Conservation (phyloP, 106 monocot genomes). For the Dioscorea zingiberensis region DNA sequence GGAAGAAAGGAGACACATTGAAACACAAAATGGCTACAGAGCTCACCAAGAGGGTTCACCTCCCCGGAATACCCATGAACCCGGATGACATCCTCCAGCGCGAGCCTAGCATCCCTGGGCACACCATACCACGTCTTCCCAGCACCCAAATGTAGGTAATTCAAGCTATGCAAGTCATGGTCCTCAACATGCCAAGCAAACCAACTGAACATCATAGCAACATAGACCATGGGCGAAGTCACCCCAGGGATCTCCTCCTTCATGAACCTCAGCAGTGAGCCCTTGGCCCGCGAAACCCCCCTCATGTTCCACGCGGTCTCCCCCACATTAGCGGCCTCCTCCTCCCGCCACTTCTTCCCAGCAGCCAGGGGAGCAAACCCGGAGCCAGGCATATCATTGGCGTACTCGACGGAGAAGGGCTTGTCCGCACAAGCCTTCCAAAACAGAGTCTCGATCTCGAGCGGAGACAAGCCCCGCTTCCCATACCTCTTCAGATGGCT, state of each 20-base stretch:
- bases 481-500: constrained; percentile 21
- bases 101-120: constrained; percentile 67
- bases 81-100: constrained; percentile 84
- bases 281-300: constrained; percentile 55
- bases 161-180: constrained; percentile 86
- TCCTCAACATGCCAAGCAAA: constrained; percentile 95
- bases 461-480: constrained; percentile 20
- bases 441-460: constrained; percentile 66
- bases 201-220: constrained; percentile 94
- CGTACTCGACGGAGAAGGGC: constrained; percentile 77
- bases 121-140: constrained; percentile 90
- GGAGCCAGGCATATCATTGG: constrained; percentile 84
- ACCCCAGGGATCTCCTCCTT: constrained; percentile 87
- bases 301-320: constrained; percentile 91
- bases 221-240: constrained; percentile 82
- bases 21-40: too few relatives aligned
- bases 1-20: too few relatives aligned
- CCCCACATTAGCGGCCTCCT: constrained; percentile 47
- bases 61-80: constrained; percentile 70
- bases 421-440: constrained; percentile 60
- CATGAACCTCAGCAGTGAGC: constrained; percentile 72
- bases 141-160: constrained; percentile 78
- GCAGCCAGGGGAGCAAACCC: constrained; percentile 31
- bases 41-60: constrained; percentile 81
- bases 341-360: constrained; percentile 28